A percentile compares a stretch with the other conserved stretches of the same genome.
Conservation (phyloP, 129 eudicot genomes). For the Artemisia annua region DNA sequence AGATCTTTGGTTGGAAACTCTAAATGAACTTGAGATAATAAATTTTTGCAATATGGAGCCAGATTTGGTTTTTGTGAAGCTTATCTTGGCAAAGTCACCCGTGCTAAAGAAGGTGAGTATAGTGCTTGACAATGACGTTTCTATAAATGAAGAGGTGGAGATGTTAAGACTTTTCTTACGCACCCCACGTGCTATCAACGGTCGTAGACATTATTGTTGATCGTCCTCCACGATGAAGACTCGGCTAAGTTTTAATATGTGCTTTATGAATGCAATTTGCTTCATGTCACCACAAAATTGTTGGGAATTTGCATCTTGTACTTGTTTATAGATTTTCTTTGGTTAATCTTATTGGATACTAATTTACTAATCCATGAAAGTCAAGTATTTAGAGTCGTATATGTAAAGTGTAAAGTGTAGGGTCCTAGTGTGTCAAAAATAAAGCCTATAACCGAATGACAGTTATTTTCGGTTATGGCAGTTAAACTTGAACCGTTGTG, state of each 20-base stretch:
- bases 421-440: no score
- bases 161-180: background rate
- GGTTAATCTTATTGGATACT: no score
- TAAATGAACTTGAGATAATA: background rate
- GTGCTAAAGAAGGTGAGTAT: constrained; percentile 7
- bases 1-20: background rate
- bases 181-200: constrained; percentile 6
- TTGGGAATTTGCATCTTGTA: no score
- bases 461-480: no score
- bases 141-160: background rate
- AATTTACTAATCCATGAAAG: no score
- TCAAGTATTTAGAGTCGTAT: no score
- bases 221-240: background rate
- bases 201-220: background rate
- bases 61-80: constrained; percentile 3
- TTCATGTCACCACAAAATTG: background rate
- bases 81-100: no score
- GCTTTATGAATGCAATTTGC: background rate
- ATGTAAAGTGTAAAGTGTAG: no score
- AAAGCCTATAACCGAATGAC: no score
- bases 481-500: no score
- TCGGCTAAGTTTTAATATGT: background rate
- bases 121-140: background rate
- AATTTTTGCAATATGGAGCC: background rate
- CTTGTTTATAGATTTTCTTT: no score